Evolutionary conservation across 257 asterid genomes (phyloP).

Genomic region (Phtheirospermum japonicum): DNA sequence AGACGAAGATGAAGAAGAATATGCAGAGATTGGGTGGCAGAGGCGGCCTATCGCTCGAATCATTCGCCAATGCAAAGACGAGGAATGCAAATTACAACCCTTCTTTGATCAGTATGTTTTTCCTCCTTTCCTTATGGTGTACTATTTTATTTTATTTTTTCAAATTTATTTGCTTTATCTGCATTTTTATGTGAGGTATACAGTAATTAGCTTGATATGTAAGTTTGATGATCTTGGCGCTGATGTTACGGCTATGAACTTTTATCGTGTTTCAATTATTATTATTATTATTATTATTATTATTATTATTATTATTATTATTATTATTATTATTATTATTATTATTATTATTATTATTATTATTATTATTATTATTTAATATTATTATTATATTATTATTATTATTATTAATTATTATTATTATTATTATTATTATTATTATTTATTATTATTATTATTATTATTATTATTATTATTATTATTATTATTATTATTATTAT

Average conservation of each 20-base stretch:
- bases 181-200: not conserved
- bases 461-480: not conserved
- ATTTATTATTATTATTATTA: not conserved
- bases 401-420: not conserved
- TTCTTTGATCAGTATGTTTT: constrained; percentile 60
- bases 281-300: not conserved
- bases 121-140: not conserved
- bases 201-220: not conserved
- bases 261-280: not conserved
- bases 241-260: not conserved
- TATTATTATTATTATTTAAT: not conserved
- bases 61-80: constrained; percentile 76
- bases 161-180: not conserved
- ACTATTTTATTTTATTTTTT: not conserved
- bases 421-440: not conserved
- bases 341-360: not conserved
- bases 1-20: constrained; percentile 59
- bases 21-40: constrained; percentile 82
- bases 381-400: no score
- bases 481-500: not conserved
- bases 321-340: not conserved
- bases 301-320: not conserved
- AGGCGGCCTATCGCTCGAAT: constrained; percentile 77
- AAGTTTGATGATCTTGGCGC: not conserved
- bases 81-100: constrained; percentile 61